Conservation (phyloP, 345 rosid species). For the Eucalyptus paniculata region DNA sequence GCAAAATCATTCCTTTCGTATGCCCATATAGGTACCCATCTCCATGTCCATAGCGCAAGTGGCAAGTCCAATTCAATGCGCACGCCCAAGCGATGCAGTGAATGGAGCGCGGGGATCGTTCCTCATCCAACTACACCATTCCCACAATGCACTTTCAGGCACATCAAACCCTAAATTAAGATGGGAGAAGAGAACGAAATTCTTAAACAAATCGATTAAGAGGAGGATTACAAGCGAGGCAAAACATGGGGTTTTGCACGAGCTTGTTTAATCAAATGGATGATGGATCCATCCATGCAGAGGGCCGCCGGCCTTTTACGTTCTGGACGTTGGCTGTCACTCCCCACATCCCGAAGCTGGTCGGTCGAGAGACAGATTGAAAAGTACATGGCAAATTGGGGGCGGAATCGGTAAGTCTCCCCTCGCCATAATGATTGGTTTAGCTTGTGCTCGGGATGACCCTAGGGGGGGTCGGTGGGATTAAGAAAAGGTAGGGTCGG, state of each 20-base stretch:
- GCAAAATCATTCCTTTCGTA: background rate
- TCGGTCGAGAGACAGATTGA: constrained; percentile 3
- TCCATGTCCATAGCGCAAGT: background rate
- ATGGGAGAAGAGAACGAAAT: background rate
- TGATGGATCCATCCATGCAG: background rate
- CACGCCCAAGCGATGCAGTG: background rate
- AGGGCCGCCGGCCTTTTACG: constrained; percentile 11
- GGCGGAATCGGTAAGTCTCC: constrained; percentile 17
- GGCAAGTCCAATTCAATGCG: background rate
- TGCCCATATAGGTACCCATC: background rate
- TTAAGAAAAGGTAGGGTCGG: background rate
- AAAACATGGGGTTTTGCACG: background rate
- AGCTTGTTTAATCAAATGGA: background rate
- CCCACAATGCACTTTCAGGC: background rate
- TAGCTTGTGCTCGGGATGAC: background rate
- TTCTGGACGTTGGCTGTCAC: constrained; percentile 42
- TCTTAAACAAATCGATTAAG: background rate
- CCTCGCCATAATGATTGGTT: background rate
- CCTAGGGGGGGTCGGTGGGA: background rate
- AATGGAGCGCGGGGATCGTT: background rate
- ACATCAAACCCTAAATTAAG: background rate
- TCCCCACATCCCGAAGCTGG: constrained; percentile 34
- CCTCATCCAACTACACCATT: background rate
- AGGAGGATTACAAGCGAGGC: background rate
- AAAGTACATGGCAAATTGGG: background rate